Base-by-base conservation (phyloP, 805 yeast genomes). In the Candida namnaoensis region DNA sequence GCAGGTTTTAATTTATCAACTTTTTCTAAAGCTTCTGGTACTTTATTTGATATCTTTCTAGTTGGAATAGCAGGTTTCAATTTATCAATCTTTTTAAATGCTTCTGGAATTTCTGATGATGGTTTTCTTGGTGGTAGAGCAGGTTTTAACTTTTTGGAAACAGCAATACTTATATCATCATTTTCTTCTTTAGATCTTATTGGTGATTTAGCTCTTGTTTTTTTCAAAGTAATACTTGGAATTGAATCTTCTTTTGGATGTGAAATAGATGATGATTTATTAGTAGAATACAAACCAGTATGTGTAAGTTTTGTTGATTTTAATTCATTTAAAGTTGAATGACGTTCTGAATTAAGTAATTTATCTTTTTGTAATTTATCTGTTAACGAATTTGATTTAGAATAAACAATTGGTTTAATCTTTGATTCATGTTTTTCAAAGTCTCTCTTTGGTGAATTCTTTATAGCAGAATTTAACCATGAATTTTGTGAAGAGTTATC, bases 331-430 rank as follows among this genome's bases (percentile, higher is more conserved):
- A 49, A 27, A 1, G 51, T 47, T 7, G 30, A 26, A 32, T 26
- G 36, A 27, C 23, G 27, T 35, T 30, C 7, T n/a, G 28, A 10
- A 19, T 30, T 28, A 1, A 24, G 7, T 24, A 15, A 5, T 30
- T 41, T 15, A 10, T 37, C 40, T 7, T 37, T 11, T 62, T 60
- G 57, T 58, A 48, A 47, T 50, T 60, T 61, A 54, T 54, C 57
- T 51, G 61, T 45, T 49, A 61, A 46, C 23, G 62, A 56, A 49
- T 56, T 53, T 33, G 49, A 41, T 37, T 49, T 48, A 45, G 51
- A 52, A 46, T 57, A 61, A 42, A 45, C 48, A 34, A 48, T 54
- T 53, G 60, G 67, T 49, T 58, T 61, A 52, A 52, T 44, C 57
- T 47, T 53, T 40, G 63, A 35, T 40, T 41, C 44, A 32, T 38